Base-by-base conservation (phyloP, 306 rosid genomes). In the Rosa chinensis region DNA sequence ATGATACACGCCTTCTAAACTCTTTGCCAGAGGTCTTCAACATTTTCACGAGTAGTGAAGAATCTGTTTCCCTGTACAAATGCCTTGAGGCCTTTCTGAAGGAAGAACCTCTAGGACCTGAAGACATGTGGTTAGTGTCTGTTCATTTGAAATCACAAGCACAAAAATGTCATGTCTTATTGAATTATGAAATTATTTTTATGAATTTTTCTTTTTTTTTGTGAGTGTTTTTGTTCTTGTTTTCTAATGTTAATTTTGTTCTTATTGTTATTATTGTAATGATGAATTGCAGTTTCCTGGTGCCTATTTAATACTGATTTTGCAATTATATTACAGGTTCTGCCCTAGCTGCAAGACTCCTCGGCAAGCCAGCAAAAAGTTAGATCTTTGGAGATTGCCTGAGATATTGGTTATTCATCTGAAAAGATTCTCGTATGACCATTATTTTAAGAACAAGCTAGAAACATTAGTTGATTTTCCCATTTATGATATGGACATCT, bases 341-440 rank as follows among this genome's bases (percentile, higher is more conserved):
- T 94, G 97, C 80, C 94, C 97, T 62, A 78, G 74, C 58, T 94
- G 98, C 89, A 86, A 92, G 86, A 74, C 55, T 20, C 97, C 84
- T 81, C 93, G 78, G 85, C 97, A 87, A 90, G 98, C 97, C 44
- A 85, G 86, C 25, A 94, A 92, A 85, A 94, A 92, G 84, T 73
- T 94, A 77, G 98, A 94, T 83, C 90, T 92, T 64, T 94, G 98
- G 98, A 92, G 93, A 78, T 88, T 92, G 90, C 98, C 98, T 8
- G 92, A 90, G 86, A 84, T 89, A 79, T 90, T 94, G 64, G 91
- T 94, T 79, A 82, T 92, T 85, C 97, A 94, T 86, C 83, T 94
- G 86, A 94, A 94, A 84, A 88, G 98, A 83, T 92, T 94, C 81
- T 92, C 97, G 5, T 87, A 78, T 78, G 74, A 77, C 78, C 82